Percentiles rank a stretch among this genome's conserved stretches.
phyloP scores from a whole-genome alignment of 805 yeast species.

The Ogataea wickerhamii region DNA sequence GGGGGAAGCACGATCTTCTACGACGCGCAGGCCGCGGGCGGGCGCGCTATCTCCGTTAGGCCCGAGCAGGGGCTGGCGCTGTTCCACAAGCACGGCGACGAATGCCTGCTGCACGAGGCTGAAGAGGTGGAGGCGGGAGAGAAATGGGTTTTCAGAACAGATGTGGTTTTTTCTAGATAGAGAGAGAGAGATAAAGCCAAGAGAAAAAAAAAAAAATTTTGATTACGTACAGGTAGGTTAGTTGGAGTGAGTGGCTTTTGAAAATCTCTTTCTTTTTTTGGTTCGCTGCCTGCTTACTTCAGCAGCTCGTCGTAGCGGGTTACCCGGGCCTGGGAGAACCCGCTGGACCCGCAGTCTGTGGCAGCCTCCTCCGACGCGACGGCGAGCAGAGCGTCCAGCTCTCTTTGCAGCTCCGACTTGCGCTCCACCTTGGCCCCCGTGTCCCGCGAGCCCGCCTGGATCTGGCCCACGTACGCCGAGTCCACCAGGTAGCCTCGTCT shows the following conservation, averaged over 20 bases:
- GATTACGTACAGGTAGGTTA: too few relatives aligned
- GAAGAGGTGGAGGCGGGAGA: slow-evolving; percentile 47
- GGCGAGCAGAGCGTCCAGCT: slow-evolving; percentile 18
- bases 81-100: slow-evolving; percentile 64
- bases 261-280: too few relatives aligned
- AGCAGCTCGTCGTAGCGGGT: too few relatives aligned
- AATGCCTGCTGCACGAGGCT: slow-evolving; percentile 59
- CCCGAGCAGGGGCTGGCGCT: slow-evolving; percentile 56
- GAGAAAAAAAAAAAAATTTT: too few relatives aligned
- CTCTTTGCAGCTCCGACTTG: slow-evolving; percentile 22
- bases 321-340: too few relatives aligned
- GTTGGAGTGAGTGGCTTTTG: too few relatives aligned
- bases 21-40: slow-evolving; percentile 23
- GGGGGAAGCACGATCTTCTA: slow-evolving; percentile 64
- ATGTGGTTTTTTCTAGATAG: slow-evolving; percentile 38
- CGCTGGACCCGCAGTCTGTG: too few relatives aligned
- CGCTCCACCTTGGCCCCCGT: slow-evolving; percentile 8
- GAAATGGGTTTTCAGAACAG: slow-evolving; percentile 64
- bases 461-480: slow-evolving; percentile 36
- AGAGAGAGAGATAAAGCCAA: slow-evolving; percentile 2
- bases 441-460: slow-evolving; percentile 19
- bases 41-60: slow-evolving; percentile 31
- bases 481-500: slow-evolving; percentile 68
- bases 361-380: too few relatives aligned
- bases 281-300: too few relatives aligned